Evolutionary conservation across 2,329 filamentous ascomycete species (phyloP), one percentile per base, ranked within the genome.

Genomic region (Colletotrichum siamense): DNA sequence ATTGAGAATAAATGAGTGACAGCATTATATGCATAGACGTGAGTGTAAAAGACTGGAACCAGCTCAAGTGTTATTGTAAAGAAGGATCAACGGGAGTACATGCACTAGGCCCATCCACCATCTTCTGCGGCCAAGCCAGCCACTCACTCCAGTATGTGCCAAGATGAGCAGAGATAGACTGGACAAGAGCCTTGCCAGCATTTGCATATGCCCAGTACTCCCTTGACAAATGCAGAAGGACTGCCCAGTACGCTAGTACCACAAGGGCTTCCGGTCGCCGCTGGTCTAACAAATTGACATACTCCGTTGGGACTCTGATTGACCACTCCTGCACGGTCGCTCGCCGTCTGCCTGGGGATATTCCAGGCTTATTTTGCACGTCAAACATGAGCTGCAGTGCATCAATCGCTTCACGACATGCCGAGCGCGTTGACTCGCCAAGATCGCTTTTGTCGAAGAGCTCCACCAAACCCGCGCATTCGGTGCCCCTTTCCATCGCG

Each of bases 221-320:
- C n/a, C 81, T 79, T 22, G 78, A 80, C 22, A 79, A 78, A 76
- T 89, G 84, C 34, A 89, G 77, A 39, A 88, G 79, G 6, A 86
- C 81, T 4, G 85, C 87, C 78, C 87, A 89, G 77, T 87, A 86
- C 6, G 83, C 84, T 10, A 89, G 76, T 4, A 85, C 79, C 2
- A 81, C 81, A 28, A 86, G 71, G 2, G 87, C 87, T 77, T 89
- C 87, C 0, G 86, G 84, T 5, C 81, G 78, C 49, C 82, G 81
- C 39, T 79, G 75, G 16, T 82, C 80, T 9, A 89, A 77, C 67
- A 87, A 79, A 9, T 71, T 78, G 6, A 85, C 82, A 62, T 86
- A 87, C 12, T 82, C 80, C 16, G 78, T 79, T 5, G 81, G 78
- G 16, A 86, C 77, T 67, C 85, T 79, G 22, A 84, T 82, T 2